phyloP scores from a whole-genome alignment of 345 rosid genomes.

The Eutrema heterophyllum region DNA sequence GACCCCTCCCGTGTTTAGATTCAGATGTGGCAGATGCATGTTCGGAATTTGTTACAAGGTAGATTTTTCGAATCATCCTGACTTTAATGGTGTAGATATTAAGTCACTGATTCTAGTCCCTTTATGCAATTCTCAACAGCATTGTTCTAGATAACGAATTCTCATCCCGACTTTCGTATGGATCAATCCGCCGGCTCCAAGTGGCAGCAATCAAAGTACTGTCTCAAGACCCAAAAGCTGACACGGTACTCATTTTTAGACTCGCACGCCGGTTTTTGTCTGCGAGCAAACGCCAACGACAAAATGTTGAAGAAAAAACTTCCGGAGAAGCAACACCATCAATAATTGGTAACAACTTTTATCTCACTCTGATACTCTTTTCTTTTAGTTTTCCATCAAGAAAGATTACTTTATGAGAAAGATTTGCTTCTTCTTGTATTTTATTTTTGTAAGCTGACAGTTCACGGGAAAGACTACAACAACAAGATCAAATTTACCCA shows the following conservation, averaged over 20 bases:
- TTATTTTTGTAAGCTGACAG: not conserved
- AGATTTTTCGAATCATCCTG: constrained; percentile 6
- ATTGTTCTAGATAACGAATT: constrained; percentile 77
- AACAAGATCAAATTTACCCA: constrained; percentile 18
- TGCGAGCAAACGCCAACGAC: constrained; percentile 36
- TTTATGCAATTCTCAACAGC: constrained; percentile 54
- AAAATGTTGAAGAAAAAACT: not conserved
- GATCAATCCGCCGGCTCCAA: constrained; percentile 79
- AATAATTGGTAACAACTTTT: constrained; percentile 24
- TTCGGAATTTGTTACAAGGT: constrained; percentile 84
- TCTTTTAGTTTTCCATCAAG: not conserved
- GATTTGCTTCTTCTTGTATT: not conserved
- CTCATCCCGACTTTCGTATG: constrained; percentile 86
- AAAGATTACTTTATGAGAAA: not conserved
- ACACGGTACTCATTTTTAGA: constrained; percentile 54
- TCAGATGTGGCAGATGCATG: constrained; percentile 69
- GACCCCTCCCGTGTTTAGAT: constrained; percentile 89
- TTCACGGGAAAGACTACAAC: constrained; percentile 8
- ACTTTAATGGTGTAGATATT: not conserved
- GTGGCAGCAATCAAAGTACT: constrained; percentile 74
- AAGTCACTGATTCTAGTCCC: constrained; percentile 2
- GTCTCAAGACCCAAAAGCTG: constrained; percentile 60
- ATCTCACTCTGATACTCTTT: not conserved
- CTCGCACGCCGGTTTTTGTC: constrained; percentile 67
- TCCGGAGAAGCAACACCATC: constrained; percentile 13